Conservation (phyloP, 2,329 filamentous ascomycete genomes). For the Cytospora mali region DNA sequence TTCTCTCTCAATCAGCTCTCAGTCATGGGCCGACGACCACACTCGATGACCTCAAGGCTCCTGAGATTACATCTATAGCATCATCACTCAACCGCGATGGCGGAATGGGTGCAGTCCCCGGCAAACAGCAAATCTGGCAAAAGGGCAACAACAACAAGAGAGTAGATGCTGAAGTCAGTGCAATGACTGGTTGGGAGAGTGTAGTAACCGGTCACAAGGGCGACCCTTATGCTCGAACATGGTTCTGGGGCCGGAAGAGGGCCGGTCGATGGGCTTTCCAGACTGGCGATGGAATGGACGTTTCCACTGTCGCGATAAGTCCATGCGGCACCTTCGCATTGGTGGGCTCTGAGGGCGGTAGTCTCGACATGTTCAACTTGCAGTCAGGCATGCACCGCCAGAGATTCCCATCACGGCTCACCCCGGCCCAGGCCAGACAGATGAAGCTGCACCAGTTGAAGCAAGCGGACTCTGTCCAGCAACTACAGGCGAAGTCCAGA, state of each 20-base stretch:
- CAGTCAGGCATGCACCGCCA: conserved; percentile 90
- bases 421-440: conserved; percentile 76
- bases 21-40: conserved; percentile 64
- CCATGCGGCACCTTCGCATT: conserved; percentile 93
- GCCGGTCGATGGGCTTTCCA: conserved; percentile 92
- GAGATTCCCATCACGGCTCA: conserved; percentile 79
- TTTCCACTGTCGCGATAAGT: conserved; percentile 84
- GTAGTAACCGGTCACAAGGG: conserved; percentile 89
- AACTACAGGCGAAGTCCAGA: conserved; percentile 52
- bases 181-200: conserved; percentile 93
- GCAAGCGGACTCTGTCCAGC: conserved; percentile 59
- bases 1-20: conserved; percentile 61
- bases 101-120: conserved; percentile 82
- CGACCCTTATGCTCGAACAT: conserved; percentile 84
- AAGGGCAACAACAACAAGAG: conserved; percentile 68
- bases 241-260: conserved; percentile 96
- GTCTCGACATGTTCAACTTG: conserved; percentile 94
- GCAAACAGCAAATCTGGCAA: conserved; percentile 81
- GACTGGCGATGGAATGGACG: conserved; percentile 80
- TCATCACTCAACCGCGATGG: conserved; percentile 93
- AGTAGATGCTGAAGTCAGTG: conserved; percentile 70
- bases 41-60: conserved; percentile 79
- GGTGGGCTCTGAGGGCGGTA: conserved; percentile 79
- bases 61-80: conserved; percentile 88
- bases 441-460: conserved; percentile 67